These are phyloP conservation scores for Rubroboletus satanas DNA, from an alignment of 768 basidiomycete genomes.

Conservation along the genomic window DNA sequence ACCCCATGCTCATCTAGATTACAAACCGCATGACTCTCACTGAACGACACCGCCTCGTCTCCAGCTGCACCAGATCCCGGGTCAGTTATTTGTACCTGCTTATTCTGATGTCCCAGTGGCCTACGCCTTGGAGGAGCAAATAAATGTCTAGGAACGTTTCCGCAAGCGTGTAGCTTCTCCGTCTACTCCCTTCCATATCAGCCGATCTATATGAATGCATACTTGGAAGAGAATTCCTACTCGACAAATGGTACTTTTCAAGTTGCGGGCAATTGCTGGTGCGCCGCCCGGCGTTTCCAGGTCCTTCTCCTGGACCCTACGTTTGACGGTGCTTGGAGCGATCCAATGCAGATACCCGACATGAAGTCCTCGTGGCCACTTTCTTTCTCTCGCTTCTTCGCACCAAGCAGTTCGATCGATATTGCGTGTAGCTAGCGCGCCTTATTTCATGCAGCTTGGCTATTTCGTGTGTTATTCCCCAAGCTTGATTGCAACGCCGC, in stretches of 20 bases:
- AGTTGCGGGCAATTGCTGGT: constrained; percentile 13
- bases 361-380: constrained; percentile 34
- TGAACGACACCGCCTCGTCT: constrained; percentile 17
- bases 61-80: constrained; percentile 8
- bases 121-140: background rate
- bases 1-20: constrained; percentile 22
- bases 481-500: constrained; percentile 26
- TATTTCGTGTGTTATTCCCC: constrained; percentile 27
- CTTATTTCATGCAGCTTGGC: constrained; percentile 30
- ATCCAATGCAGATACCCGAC: constrained; percentile 36
- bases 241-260: constrained; percentile 5
- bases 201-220: background rate
- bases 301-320: constrained; percentile 21
- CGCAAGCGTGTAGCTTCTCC: constrained; percentile 1
- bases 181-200: background rate
- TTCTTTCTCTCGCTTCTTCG: constrained; percentile 30
- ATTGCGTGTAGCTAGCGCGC: constrained; percentile 32
- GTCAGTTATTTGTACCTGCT: constrained; percentile 1
- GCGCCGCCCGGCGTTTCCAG: constrained; percentile 23
- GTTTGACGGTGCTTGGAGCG: constrained; percentile 28
- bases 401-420: constrained; percentile 33
- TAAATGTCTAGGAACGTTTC: constrained; percentile 2
- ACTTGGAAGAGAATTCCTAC: background rate
- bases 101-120: constrained; percentile 2
- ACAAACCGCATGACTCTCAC: constrained; percentile 15